Base-by-base conservation (phyloP, 306 rosid genomes). In the Erythrophleum fordii region DNA sequence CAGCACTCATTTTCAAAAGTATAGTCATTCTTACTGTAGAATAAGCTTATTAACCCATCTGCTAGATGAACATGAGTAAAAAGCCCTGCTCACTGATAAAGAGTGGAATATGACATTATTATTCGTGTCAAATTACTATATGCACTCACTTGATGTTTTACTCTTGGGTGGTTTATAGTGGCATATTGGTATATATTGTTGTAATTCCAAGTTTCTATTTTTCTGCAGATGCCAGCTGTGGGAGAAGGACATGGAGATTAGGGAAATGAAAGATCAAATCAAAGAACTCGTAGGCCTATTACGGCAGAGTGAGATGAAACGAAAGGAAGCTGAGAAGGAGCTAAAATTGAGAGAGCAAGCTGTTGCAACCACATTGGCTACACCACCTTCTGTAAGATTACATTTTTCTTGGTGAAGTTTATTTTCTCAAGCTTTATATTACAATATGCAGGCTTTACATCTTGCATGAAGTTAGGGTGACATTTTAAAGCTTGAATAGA, bases 211-310 rank as follows among this genome's bases (percentile, higher is more conserved):
- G 76, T 85, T 77, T 56, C n/a, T 78, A 22, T 75, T 14, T 80
- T 80, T 52, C 59, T 80, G 75, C 84, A 96, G 99, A 89, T 96
- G 97, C 83, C 98, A 93, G 67, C 81, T 90, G 65, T 96, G 99
- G 99, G 99, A 92, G 89, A 92, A 91, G 80, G 99, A 93, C 56
- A 83, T 86, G 74, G 99, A 96, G 90, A 85, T 86, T 70, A 92
- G 90, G 91, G 99, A 96, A 90, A 96, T 96, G 94, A 90, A 96
- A 82, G 99, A 96, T 86, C 99, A 96, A 85, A 93, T 96, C 61
- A 96, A 89, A 85, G 99, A 96, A 85, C 97, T 96, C 3, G 98
- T 96, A 5, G 92, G 97, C 42, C 89, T 96, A 71, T 77, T 93
- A 87, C 88, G 99, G 77, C 99, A 96, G 86, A 96, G 99, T 83